Evolutionary conservation across 202 grass and related monocot species (phyloP), one percentile per base, ranked within the genome.

Genomic region (Thinopyrum obtusiflorum): DNA sequence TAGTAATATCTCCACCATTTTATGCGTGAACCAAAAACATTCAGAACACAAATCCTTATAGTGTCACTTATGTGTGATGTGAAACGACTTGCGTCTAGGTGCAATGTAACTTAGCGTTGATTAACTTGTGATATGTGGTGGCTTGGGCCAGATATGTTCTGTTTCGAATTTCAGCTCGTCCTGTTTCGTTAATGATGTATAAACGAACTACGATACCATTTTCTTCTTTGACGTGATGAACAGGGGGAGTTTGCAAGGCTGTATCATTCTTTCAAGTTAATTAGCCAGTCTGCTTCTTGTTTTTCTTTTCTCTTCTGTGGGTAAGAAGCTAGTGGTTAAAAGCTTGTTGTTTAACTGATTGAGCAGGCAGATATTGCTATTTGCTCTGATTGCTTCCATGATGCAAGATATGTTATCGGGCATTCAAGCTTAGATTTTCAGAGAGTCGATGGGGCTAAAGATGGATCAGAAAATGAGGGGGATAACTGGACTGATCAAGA

Each of bases 381-480:
- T 42, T 97, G 95, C 60, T 87, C 87, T 40, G 86, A 87, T 82
- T 97, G 95, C 78, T 97, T 94, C 91, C 90, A 91, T 73, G 95
- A 94, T 57, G 83, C 88, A n/a, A 92, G 87, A 92, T 97, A 90
- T 88, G 88, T 93, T 79, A 88, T 77, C 51, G 92, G 90, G 0
- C 95, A 97, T 82, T 94, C 90, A 57, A 90, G 92, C 82, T 86
- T 97, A 78, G 95, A 97, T 88, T 97, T 94, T 84, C 72, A 85
- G 53, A 91, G 83, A 87, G 65, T 89, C 2, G 89, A 97, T 82
- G 90, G 85, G 27, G 85, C 80, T 76, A 89, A 80, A 55, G 81
- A 94, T 85, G 80, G 67, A 85, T 81, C 80, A 62, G 87, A 83
- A 80, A 75, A 82, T 88, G 91, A 94, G 62, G 85, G 86, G 62